Evolutionary conservation across 2,329 filamentous ascomycete genomes (phyloP), one percentile per base, ranked within the genome.

Genomic region (Trichoderma sp.): DNA sequence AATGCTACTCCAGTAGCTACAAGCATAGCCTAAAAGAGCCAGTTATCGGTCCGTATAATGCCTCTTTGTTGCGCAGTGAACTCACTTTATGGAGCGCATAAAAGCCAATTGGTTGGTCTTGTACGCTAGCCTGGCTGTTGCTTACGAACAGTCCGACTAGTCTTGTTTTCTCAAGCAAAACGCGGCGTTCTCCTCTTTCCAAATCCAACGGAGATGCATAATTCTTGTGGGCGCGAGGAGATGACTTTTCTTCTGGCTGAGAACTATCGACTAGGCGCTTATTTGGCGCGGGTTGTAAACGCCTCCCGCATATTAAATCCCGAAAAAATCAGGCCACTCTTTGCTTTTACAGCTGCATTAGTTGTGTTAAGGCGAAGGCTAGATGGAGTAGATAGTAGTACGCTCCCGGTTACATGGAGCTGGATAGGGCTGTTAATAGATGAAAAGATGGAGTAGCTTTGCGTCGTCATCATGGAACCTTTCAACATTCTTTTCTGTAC

Each of bases 271-370:
- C 24, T 31, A 27, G 29, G 37, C n/a, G 37, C 16, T 65, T 33
- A n/a, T 49, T 57, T 65, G 37, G 52, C n/a, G 37, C 35, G 1
- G 8, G 14, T 43, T 21, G 14, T 64, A 27, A 43, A 55, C 33
- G 49, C 24, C 19, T 29, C 40, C 53, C 16, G 24, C 62, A 16
- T 19, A 43, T 19, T 43, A 8, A n/a, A 33, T 10, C 37, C 4
- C 19, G 53, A 63, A 63, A 63, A 53, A 63, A 52, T 63, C 60
- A 37, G 60, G 31, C 47, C 60, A 63, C 21, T 63, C 19, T 37
- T 49, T 16, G 24, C 33, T 62, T 52, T 33, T 37, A 37, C 60
- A 11, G 19, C 5, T 49, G 5, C 6, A 52, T 13, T 16, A 19
- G 40, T 35, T 10, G 11, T 24, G 19, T 52, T 21, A 27, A 29